These are phyloP conservation scores for Neurospora cerealis DNA, from an alignment of 495 filamentous ascomycete species.

Conservation along the genomic window DNA sequence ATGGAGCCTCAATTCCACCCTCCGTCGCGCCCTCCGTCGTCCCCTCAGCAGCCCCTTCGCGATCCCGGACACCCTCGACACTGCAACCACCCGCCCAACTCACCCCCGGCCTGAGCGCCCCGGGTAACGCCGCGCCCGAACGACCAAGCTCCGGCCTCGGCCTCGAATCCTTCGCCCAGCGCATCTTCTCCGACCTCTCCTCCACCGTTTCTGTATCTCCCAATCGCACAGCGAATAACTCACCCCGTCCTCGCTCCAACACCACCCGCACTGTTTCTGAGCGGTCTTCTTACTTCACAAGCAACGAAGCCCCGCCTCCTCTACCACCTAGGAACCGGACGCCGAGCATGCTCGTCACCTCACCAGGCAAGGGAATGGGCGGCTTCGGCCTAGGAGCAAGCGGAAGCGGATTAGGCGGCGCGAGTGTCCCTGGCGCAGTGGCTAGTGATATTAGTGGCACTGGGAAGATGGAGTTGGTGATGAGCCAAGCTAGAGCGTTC, in stretches of 20 bases:
- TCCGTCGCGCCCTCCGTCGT: neutral
- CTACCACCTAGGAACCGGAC: neutral
- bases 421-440: slow-evolving; percentile 10
- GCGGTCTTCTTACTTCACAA: neutral
- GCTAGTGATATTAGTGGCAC: neutral
- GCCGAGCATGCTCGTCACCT: neutral
- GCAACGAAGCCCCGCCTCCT: neutral
- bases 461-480: slow-evolving; percentile 7
- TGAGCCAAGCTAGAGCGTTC: slow-evolving; percentile 39
- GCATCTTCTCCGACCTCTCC: slow-evolving; percentile 42
- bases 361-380: neutral
- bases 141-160: slow-evolving; percentile 26
- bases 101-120: neutral
- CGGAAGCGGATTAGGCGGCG: neutral
- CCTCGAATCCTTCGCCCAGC: slow-evolving; percentile 45
- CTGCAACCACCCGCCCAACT: neutral
- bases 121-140: slow-evolving; percentile 24
- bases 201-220: neutral
- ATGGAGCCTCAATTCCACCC: slow-evolving; percentile 8
- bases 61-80: neutral
- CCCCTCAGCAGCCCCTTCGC: neutral
- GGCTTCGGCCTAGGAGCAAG: neutral
- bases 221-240: neutral
- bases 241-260: neutral
- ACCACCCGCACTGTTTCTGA: neutral